Percentiles rank a stretch among this genome's conserved stretches.
Conservation (phyloP, 768 basidiomycete genomes). For the Kwoniella botswanensis region DNA sequence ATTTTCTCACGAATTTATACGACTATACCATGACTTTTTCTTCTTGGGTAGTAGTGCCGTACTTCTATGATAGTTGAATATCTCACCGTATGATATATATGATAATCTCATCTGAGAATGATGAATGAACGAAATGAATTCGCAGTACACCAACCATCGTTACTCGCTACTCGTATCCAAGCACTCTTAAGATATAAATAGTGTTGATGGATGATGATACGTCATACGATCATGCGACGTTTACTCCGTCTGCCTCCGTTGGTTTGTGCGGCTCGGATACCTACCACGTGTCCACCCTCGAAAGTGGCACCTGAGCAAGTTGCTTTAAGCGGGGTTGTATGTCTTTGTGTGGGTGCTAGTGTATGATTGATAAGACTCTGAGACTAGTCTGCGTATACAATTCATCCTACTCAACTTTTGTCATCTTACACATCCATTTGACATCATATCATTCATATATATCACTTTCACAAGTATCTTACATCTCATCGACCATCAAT, state of each 20-base stretch:
- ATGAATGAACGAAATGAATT: too few species aligned
- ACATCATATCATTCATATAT: background rate
- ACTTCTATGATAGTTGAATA: too few species aligned
- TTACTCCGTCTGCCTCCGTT: background rate
- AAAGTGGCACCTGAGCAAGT: background rate
- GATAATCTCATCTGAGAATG: too few species aligned
- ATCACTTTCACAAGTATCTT: background rate
- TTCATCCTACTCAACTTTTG: background rate
- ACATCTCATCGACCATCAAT: background rate
- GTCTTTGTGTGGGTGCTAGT: too few species aligned
- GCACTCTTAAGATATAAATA: background rate
- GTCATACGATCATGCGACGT: background rate
- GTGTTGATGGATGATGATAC: background rate
- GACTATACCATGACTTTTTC: too few species aligned
- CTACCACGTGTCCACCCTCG: background rate
- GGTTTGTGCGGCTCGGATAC: background rate
- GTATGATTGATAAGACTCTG: background rate
- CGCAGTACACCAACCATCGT: background rate
- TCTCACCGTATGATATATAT: too few species aligned
- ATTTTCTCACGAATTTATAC: too few species aligned
- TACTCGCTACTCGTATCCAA: background rate
- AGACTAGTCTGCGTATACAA: background rate
- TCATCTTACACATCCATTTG: too few species aligned
- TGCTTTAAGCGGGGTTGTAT: too few species aligned
- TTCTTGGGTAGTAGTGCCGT: too few species aligned